Evolutionary conservation across 441 rosid species (phyloP).

Genomic region (Syzygium syzygioides): DNA sequence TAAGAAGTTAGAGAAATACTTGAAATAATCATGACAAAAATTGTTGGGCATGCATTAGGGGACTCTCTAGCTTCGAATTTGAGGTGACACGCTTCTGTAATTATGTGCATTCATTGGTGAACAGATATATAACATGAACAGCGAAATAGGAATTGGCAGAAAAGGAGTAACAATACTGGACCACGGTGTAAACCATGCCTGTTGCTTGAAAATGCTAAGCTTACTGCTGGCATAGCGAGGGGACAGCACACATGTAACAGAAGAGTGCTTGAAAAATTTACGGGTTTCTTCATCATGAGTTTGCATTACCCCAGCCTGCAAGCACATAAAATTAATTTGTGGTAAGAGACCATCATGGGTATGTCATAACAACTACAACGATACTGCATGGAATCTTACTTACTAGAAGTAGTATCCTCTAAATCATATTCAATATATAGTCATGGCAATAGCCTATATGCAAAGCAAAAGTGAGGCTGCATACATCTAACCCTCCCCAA

Average conservation of each 20-base stretch:
- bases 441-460: not conserved
- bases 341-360: not conserved
- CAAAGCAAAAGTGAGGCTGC: not conserved
- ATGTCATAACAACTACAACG: not conserved
- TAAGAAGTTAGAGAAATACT: not conserved
- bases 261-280: slow-evolving; percentile 82
- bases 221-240: slow-evolving; percentile 95
- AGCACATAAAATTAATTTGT: not conserved
- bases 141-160: not conserved
- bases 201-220: slow-evolving; percentile 94
- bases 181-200: slow-evolving; percentile 59
- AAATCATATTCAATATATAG: not conserved
- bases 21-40: not conserved
- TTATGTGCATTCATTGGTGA: not conserved
- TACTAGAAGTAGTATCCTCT: not conserved
- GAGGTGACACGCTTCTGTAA: not conserved
- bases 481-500: not conserved
- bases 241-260: slow-evolving; percentile 73
- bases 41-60: not conserved
- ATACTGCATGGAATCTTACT: not conserved
- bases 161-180: slow-evolving; percentile 8
- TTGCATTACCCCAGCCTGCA: slow-evolving; percentile 82
- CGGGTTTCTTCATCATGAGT: slow-evolving; percentile 90
- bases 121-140: not conserved
- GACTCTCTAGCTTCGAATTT: not conserved